Conservation (phyloP, 257 asterid species). For the Thymus quinquecostatus region DNA sequence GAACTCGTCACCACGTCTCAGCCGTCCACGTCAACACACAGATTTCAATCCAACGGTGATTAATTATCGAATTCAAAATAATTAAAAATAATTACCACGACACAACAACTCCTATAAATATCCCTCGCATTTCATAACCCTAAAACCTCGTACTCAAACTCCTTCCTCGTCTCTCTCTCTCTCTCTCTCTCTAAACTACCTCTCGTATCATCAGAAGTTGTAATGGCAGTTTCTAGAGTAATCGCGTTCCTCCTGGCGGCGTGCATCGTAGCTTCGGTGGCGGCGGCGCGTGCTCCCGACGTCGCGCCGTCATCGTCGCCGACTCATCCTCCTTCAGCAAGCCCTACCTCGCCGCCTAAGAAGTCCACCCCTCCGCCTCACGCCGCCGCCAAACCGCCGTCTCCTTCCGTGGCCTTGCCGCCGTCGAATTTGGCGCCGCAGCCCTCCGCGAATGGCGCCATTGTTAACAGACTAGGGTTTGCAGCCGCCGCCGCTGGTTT, state of each 20-base stretch:
- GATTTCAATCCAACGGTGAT: not conserved
- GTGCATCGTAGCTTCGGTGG: slow-evolving; percentile 7
- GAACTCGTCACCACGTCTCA: not conserved
- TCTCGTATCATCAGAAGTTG: not conserved
- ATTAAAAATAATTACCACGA: not conserved
- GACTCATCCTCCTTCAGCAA: not conserved
- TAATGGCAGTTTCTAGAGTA: slow-evolving; percentile 28
- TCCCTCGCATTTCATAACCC: not conserved
- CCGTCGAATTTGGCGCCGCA: slow-evolving; percentile 7
- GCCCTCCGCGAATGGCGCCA: slow-evolving; percentile 18
- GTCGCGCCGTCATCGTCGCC: slow-evolving; percentile 23
- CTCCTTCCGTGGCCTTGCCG: slow-evolving; percentile 13
- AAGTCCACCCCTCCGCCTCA: not conserved
- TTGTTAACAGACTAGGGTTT: slow-evolving; percentile 15
- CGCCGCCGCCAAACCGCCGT: slow-evolving; percentile 4
- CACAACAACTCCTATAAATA: not conserved
- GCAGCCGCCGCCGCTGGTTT: slow-evolving; percentile 16
- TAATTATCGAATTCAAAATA: not conserved
- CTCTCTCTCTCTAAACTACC: not conserved
- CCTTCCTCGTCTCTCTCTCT: not conserved
- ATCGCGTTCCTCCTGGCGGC: slow-evolving; percentile 5
- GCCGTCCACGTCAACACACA: not conserved
- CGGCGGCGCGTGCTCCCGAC: slow-evolving; percentile 18
- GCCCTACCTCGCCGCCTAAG: not conserved
- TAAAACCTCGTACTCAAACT: not conserved